Conservation (phyloP, 2,329 filamentous ascomycete species). For the Salinomyces thailandicus region DNA sequence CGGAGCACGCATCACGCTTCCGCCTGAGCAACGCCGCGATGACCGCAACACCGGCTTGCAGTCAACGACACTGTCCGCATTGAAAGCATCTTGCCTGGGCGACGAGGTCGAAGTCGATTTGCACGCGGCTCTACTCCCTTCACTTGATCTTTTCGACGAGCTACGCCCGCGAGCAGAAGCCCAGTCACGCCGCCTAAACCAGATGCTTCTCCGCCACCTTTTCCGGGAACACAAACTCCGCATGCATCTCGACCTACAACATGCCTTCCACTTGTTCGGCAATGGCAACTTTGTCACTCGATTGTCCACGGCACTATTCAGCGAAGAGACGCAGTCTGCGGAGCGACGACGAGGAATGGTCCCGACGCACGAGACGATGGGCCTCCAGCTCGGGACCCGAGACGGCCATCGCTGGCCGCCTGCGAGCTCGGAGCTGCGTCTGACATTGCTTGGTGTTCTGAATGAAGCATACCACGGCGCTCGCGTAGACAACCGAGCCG, state of each 20-base stretch:
- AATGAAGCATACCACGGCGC: slow-evolving; percentile 55
- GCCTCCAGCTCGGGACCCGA: slow-evolving; percentile 68
- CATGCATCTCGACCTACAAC: slow-evolving; percentile 63
- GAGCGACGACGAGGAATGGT: slow-evolving; percentile 62
- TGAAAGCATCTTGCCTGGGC: background rate
- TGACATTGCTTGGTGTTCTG: slow-evolving; percentile 78
- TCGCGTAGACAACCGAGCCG: slow-evolving; percentile 5
- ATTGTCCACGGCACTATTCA: slow-evolving; percentile 74
- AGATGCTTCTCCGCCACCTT: slow-evolving; percentile 63
- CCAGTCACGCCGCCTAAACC: slow-evolving; percentile 68
- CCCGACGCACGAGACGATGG: slow-evolving; percentile 61
- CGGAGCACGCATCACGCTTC: background rate
- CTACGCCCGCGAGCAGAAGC: slow-evolving; percentile 52
- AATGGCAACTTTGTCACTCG: slow-evolving; percentile 74
- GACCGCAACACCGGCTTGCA: background rate
- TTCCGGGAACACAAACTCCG: slow-evolving; percentile 64
- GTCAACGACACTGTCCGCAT: background rate
- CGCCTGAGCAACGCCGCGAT: background rate
- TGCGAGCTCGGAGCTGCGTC: slow-evolving; percentile 80
- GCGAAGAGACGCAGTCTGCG: slow-evolving; percentile 67
- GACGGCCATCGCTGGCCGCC: slow-evolving; percentile 70
- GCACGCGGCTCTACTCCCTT: background rate
- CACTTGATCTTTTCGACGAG: slow-evolving; percentile 10
- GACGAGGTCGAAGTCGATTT: background rate
- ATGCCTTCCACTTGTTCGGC: slow-evolving; percentile 71